Base-by-base conservation (phyloP, 2,329 filamentous ascomycete genomes). In the Chaetoscypha palmicola region DNA sequence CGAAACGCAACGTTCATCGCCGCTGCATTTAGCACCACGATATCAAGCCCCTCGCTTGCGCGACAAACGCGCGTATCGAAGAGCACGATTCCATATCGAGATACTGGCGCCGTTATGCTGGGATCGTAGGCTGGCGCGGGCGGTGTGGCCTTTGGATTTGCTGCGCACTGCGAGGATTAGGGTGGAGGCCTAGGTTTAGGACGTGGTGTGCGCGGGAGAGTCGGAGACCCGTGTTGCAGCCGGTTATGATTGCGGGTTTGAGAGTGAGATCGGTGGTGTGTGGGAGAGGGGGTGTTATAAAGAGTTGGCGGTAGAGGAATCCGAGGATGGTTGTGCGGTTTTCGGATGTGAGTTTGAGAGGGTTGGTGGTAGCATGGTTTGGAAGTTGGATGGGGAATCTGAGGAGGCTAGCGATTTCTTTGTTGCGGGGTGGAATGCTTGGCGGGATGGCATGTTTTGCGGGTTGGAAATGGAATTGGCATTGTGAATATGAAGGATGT, bases 151-250 rank as follows among this genome's bases (percentile, higher is more conserved):
- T 36, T 66, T 71, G 2, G 56, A 45, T 0, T 50, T 24, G 2
- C 62, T 67, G 2, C 74, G 70, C 1, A 73, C 70, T 5, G 66
- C 70, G 3, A 76, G 57, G 44, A 76, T 65, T 7, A 77, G 57
- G 16, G 62, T 65, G 2, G 8, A 73, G 57, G 1, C 59, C 56
- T 4, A 67, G 48, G 1, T 56, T 51, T 2, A 73, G 58, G 17
- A 74, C 58, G 21, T 68, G 66, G 1, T 57, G 55, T 4, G 64
- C 57, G 1, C 63, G 52, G 41, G 69, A 67, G 9, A 69, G 60
- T 1, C 73, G 73, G 0, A 77, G 53, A 2, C 49, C 47, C 10
- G 42, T 44, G 14, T 49, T 51, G 8, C 40, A 36, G 20, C 49
- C 46, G 7, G 49, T 49, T 3, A 51, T 41, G 12, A 51, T 43